These are phyloP conservation scores for Cicer chorassanicum DNA, from an alignment of 306 rosid genomes.

Conservation along the genomic window DNA sequence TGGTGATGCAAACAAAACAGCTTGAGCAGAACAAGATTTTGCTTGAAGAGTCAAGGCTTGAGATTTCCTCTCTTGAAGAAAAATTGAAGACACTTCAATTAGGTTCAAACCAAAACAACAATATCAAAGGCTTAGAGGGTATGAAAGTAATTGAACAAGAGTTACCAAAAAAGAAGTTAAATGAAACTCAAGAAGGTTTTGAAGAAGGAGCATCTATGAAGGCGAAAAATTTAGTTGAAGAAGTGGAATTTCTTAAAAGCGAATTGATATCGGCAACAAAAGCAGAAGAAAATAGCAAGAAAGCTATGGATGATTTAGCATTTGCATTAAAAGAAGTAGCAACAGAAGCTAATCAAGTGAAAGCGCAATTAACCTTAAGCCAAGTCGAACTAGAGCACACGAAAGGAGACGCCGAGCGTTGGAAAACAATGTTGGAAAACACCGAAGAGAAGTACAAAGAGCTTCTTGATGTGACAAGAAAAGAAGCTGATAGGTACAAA, in stretches of 20 bases:
- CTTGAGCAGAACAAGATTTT: conserved; percentile 61
- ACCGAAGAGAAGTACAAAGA: conserved; percentile 57
- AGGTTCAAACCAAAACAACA: neutral
- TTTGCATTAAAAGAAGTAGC: conserved; percentile 86
- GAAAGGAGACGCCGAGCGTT: conserved; percentile 62
- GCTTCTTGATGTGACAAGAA: conserved; percentile 53
- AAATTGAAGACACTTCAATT: conserved; percentile 43
- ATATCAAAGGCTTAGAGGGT: neutral
- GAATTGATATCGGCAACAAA: conserved; percentile 62
- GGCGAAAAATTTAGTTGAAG: conserved; percentile 41
- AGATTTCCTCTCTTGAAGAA: conserved; percentile 53
- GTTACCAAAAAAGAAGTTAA: neutral
- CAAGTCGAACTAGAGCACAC: conserved; percentile 65
- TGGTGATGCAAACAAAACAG: conserved; percentile 65
- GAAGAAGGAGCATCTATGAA: conserved; percentile 34
- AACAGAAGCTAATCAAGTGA: conserved; percentile 68
- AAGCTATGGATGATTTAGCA: conserved; percentile 90
- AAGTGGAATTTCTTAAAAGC: conserved; percentile 50
- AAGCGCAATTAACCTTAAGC: conserved; percentile 51
- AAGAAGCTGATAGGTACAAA: conserved; percentile 68
- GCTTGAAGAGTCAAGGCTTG: conserved; percentile 66
- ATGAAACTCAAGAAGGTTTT: neutral
- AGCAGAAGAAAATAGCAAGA: conserved; percentile 81
- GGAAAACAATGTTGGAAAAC: conserved; percentile 47
- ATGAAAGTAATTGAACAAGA: conserved; percentile 35